Evolutionary conservation across 441 rosid species (phyloP).

Genomic region (Erodium texanum): DNA sequence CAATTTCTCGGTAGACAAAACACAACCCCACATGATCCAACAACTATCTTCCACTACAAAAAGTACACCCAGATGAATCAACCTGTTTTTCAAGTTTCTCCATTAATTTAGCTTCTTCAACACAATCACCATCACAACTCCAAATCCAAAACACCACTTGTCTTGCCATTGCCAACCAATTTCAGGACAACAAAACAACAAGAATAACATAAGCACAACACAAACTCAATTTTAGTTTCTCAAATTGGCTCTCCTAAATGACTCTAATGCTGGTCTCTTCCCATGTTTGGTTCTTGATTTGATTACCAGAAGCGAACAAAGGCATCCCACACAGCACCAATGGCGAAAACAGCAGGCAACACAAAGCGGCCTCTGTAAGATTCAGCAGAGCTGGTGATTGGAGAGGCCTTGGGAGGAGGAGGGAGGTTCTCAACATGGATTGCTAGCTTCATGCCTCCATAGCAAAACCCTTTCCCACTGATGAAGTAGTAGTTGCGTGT

Average conservation of each 20-base stretch:
- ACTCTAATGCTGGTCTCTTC: neutral
- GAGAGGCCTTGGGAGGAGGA: constrained; percentile 43
- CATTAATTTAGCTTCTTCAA: too few relatives aligned
- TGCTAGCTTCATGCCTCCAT: constrained; percentile 60
- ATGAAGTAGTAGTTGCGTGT: constrained; percentile 63
- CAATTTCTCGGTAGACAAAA: neutral
- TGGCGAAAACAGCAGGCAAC: constrained; percentile 37
- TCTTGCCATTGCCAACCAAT: neutral
- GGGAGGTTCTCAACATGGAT: constrained; percentile 53
- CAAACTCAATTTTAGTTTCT: neutral
- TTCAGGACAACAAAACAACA: neutral
- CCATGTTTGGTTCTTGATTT: too few relatives aligned
- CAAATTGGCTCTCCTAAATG: neutral
- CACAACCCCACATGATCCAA: too few relatives aligned
- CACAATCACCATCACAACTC: neutral
- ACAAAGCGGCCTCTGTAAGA: constrained; percentile 28
- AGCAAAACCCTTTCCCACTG: constrained; percentile 89
- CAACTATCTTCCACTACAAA: too few relatives aligned
- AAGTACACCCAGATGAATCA: too few relatives aligned
- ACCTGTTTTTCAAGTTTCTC: too few relatives aligned
- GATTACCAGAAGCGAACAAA: constrained; percentile 34
- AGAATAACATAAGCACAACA: neutral
- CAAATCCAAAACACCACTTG: neutral
- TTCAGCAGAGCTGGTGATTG: neutral
- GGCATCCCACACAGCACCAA: constrained; percentile 44